These are phyloP conservation scores for Zymoseptoria ardabiliae DNA, from an alignment of 2,329 filamentous ascomycete species.

Conservation along the genomic window DNA sequence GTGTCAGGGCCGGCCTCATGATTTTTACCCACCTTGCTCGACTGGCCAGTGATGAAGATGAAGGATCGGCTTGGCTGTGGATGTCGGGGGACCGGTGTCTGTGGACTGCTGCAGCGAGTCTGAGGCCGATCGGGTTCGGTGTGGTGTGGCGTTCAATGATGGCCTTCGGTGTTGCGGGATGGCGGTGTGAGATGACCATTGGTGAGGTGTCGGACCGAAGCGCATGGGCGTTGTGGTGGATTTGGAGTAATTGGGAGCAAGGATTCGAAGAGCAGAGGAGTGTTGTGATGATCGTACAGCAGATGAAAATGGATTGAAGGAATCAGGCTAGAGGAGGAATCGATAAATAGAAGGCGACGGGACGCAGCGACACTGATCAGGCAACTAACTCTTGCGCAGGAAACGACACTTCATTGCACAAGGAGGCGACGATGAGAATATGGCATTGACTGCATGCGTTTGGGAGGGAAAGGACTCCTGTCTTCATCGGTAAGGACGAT, in stretches of 20 bases:
- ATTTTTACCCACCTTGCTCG: neutral
- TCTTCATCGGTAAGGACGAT: neutral
- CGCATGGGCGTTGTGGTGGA: neutral
- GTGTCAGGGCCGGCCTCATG: neutral
- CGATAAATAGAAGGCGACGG: neutral
- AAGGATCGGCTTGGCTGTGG: neutral
- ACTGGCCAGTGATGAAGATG: slow-evolving; percentile 1
- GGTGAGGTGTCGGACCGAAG: neutral
- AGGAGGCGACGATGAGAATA: neutral
- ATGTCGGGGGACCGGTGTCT: neutral
- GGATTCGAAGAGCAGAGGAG: neutral
- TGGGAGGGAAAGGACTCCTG: neutral
- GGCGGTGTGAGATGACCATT: neutral
- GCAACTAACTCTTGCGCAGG: neutral
- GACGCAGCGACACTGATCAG: neutral
- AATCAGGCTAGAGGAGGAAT: neutral
- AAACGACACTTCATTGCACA: neutral
- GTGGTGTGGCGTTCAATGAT: neutral
- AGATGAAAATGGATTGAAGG: neutral
- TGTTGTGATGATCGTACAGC: neutral
- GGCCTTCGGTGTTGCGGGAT: neutral
- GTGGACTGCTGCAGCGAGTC: neutral
- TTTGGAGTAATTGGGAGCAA: neutral
- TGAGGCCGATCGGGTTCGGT: neutral
- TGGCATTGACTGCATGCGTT: neutral